Evolutionary conservation across 208 protist genomes (phyloP).

Genomic region (Acanthamoeba quina): DNA sequence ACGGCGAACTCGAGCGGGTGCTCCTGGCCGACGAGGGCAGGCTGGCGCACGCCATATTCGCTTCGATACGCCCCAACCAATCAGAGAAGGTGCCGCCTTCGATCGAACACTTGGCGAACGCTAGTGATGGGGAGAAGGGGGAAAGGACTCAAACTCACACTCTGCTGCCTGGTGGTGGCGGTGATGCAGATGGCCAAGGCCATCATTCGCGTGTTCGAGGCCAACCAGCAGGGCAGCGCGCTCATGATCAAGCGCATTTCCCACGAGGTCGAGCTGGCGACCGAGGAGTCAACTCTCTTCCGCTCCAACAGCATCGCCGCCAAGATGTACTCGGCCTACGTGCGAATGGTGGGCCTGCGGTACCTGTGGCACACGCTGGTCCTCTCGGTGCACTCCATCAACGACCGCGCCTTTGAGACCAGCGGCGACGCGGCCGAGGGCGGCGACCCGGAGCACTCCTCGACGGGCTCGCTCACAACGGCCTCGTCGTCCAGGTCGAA

Average conservation of each 20-base stretch:
- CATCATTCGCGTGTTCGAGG: neutral
- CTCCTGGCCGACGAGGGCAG: constrained; percentile 18
- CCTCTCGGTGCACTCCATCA: constrained; percentile 24
- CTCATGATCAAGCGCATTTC: constrained; percentile 23
- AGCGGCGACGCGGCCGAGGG: neutral
- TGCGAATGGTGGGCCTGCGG: constrained; percentile 37
- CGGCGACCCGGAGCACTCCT: neutral
- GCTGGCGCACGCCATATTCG: constrained; percentile 1
- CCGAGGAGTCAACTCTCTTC: constrained; percentile 63
- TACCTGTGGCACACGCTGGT: constrained; percentile 72
- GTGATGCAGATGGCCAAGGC: constrained; percentile 17
- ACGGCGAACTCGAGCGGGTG: neutral
- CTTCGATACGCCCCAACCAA: neutral
- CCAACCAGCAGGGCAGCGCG: constrained; percentile 15
- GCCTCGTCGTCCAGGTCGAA: neutral
- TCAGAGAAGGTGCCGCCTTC: neutral
- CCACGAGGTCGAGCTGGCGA: neutral
- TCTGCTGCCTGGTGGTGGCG: neutral
- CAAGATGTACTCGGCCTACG: constrained; percentile 72
- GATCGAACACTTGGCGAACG: too few relatives aligned
- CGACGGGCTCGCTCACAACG: neutral
- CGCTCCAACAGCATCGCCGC: constrained; percentile 67
- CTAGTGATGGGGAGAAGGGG: too few relatives aligned
- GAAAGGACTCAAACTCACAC: neutral
- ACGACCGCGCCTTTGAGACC: constrained; percentile 34